Evolutionary conservation across 1,284 basidiomycete genomes (phyloP), one percentile per base, ranked within the genome.

Genomic region (Exobasidium cylindrosporum): DNA sequence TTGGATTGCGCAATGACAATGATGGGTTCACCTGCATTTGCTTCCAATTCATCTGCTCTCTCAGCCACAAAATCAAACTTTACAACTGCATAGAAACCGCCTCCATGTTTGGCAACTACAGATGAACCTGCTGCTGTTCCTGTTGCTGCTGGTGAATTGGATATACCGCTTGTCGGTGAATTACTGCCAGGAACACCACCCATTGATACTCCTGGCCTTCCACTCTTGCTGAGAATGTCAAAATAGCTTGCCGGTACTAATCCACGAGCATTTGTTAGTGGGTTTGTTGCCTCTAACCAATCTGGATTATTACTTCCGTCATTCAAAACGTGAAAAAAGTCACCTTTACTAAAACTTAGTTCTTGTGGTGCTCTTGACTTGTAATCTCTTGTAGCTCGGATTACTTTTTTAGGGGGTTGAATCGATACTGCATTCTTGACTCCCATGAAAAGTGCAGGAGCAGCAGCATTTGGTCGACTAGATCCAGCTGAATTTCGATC

Each of bases 51-150:
- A 79, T 99, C 96, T 10, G 91, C 87, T 40, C 96, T 87, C 80
- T 99, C 96, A 29, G 96, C 95, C 5, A 84, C 81, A 74, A 98
- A 98, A 78, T 98, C 93, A 79, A 97, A 95, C 72, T 93, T 87
- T 30, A 98, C 95, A 64, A 95, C 86, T 17, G 95, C 95, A 80
- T 96, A 97, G 29, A 85, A 67, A 14, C 74, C 74, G 47, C 72
- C 72, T 66, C 47, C 83, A 62, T 70, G 64, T 69, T 80, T 61
- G 53, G 73, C 63, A 29, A 69, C 69, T 1, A 63, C 70, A 23
- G 63, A 54, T 4, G 68, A 40, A 26, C 60, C 35, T 29, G 53
- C 26, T 14, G 62, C 43, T 26, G 40, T 55, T 44, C 53, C 53
- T 4, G 24, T 55, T 23, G 43, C 23, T 24, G 26, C 4, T 21